These are phyloP conservation scores for Yamadazyma laniorum DNA, from an alignment of 805 yeast genomes.

Conservation along the genomic window DNA sequence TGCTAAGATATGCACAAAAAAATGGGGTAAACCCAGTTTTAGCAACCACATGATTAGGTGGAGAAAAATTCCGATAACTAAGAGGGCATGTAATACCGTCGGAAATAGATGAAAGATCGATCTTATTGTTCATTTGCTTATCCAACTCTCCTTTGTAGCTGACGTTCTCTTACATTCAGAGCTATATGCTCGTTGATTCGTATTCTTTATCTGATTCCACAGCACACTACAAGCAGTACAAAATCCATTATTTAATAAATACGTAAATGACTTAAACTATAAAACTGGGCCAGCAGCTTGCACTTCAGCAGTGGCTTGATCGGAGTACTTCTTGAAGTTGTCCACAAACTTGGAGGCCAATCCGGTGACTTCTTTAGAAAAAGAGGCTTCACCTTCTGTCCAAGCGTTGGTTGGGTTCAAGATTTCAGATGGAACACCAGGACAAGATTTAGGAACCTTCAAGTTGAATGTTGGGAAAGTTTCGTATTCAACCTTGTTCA, in stretches of 20 bases:
- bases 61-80: too few species aligned
- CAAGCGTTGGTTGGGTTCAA: conserved; percentile 86
- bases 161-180: too few species aligned
- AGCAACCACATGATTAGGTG: too few species aligned
- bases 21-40: too few species aligned
- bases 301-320: conserved; percentile 81
- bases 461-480: conserved; percentile 82
- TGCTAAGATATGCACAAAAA: too few species aligned
- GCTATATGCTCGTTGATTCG: too few species aligned
- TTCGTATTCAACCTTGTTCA: conserved; percentile 78
- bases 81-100: too few species aligned
- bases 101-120: too few species aligned
- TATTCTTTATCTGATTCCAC: too few species aligned
- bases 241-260: neutral
- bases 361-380: conserved; percentile 43
- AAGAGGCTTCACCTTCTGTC: conserved; percentile 47
- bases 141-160: too few species aligned
- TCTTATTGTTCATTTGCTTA: too few species aligned
- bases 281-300: conserved; percentile 85
- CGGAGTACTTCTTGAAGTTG: conserved; percentile 82
- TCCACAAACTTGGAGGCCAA: conserved; percentile 79
- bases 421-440: conserved; percentile 79
- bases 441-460: conserved; percentile 77
- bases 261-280: conserved; percentile 15
- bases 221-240: too few species aligned